A percentile compares a stretch with the other conserved stretches of the same genome.
phyloP scores from a whole-genome alignment of 805 yeast species.

The Yamadazyma kitorensis region DNA sequence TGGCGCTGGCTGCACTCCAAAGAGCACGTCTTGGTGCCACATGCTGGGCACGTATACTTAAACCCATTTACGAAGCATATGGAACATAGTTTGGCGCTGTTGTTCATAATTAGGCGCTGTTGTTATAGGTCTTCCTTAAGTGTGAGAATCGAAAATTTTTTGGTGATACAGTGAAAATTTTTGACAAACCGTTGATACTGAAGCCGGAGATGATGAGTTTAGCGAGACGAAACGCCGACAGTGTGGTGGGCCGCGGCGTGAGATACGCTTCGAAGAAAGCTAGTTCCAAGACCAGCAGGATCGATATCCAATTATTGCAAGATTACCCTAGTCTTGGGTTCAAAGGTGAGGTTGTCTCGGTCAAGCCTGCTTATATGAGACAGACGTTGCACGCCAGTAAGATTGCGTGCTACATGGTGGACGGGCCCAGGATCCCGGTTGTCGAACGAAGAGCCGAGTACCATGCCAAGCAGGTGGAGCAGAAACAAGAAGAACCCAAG shows the following conservation, averaged over 20 bases:
- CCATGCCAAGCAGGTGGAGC: too few species aligned
- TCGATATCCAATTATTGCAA: conserved; percentile 67
- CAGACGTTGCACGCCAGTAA: conserved; percentile 67
- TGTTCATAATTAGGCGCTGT: too few species aligned
- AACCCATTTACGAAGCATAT: conserved; percentile 35
- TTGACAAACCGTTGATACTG: too few species aligned
- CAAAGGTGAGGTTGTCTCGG: conserved; percentile 70
- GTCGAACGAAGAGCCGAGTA: conserved; percentile 22
- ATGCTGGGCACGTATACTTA: conserved; percentile 82
- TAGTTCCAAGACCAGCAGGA: background rate
- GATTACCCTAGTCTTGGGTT: conserved; percentile 64
- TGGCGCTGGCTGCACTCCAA: conserved; percentile 69
- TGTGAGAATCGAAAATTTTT: too few species aligned
- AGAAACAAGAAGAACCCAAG: conserved; percentile 6
- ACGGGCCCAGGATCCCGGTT: conserved; percentile 41
- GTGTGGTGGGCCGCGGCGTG: too few species aligned
- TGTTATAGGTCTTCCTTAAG: too few species aligned
- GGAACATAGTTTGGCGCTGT: conserved; percentile 28
- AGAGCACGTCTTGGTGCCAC: conserved; percentile 65
- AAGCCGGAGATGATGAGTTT: too few species aligned
- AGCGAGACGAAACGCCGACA: too few species aligned
- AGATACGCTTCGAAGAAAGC: background rate
- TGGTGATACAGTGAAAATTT: too few species aligned
- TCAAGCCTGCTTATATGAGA: conserved; percentile 80
- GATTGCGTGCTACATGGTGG: conserved; percentile 66